Evolutionary conservation across 345 rosid species (phyloP), one percentile per base, ranked within the genome.

Genomic region (Euphorbia lathyris): DNA sequence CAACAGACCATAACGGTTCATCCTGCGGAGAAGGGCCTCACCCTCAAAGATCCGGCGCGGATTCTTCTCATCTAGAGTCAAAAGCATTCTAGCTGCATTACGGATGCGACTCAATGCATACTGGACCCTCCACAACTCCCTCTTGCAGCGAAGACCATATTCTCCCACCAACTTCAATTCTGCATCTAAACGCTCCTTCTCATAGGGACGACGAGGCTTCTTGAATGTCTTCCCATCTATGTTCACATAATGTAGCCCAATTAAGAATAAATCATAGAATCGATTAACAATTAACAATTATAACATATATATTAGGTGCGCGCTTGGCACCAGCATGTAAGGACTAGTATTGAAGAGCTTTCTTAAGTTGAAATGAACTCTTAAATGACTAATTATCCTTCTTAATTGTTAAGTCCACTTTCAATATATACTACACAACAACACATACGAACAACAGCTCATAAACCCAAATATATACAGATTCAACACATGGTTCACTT

Each of bases 111-210:
- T 86, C 57, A 86, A 63, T 1, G 84, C 83, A 27, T 82, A 86
- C 32, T 86, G 90, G 57, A 86, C 90, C 74, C 90, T 86, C 88
- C 90, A 86, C 64, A 86, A 75, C 79, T 86, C 90, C 73, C 90
- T 84, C 84, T 86, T 84, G 73, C 82, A 81, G 16, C 90, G 84
- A 0, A 86, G 86, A 38, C 88, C 91, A 30, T 85, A 87, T 79
- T 86, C 90, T 48, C 88, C 90, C 3, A 86, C 91, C 0, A 85
- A 81, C 78, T 80, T 87, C 78, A 87, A 65, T 56, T 85, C 91
- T 20, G 91, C 84, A 68, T 87, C 91, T 51, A 83, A 74, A 72
- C 91, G 87, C 68, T 87, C 88, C 81, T 85, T 87, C 80, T 85
- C 91, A 32, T 83, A 85, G 0, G 91, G 91, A 68, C 88, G 88